Evolutionary conservation across 2,329 filamentous ascomycete species (phyloP).

Genomic region (Penicillium capsulatum): DNA sequence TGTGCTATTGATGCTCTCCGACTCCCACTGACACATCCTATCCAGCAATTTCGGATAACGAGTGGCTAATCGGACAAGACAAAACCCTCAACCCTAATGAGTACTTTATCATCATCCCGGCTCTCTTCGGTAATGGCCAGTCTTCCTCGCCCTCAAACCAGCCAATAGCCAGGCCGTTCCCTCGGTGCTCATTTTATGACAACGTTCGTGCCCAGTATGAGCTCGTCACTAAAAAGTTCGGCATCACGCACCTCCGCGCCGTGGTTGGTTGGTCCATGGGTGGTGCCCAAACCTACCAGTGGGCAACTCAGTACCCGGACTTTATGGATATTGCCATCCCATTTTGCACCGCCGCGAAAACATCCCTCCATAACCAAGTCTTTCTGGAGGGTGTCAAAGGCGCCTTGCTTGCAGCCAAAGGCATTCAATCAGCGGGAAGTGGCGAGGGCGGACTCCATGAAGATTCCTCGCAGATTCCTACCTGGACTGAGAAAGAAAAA

Average conservation of each 20-base stretch:
- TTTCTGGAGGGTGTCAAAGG: slow-evolving; percentile 63
- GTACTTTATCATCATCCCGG: slow-evolving; percentile 66
- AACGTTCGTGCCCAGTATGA: slow-evolving; percentile 65
- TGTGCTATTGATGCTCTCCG: neutral
- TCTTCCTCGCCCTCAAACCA: slow-evolving; percentile 65
- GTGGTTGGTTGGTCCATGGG: slow-evolving; percentile 71
- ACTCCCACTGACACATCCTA: neutral
- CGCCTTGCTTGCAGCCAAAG: slow-evolving; percentile 56
- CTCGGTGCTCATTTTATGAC: slow-evolving; percentile 61
- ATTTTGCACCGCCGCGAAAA: slow-evolving; percentile 63
- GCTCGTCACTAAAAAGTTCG: slow-evolving; percentile 61
- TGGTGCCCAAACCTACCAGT: slow-evolving; percentile 62
- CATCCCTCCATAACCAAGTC: slow-evolving; percentile 63
- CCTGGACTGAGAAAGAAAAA: slow-evolving; percentile 53
- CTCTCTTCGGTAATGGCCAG: slow-evolving; percentile 65
- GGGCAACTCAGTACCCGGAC: slow-evolving; percentile 59
- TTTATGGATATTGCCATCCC: slow-evolving; percentile 64
- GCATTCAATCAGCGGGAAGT: slow-evolving; percentile 50
- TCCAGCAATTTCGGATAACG: slow-evolving; percentile 62
- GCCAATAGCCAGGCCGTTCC: slow-evolving; percentile 53
- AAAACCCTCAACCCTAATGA: slow-evolving; percentile 61
- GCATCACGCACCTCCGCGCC: slow-evolving; percentile 56
- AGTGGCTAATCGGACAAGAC: slow-evolving; percentile 66
- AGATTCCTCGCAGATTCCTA: slow-evolving; percentile 38
- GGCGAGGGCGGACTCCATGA: slow-evolving; percentile 43